Base-by-base conservation (phyloP, 306 rosid genomes). In the Ormosia semicastrata region DNA sequence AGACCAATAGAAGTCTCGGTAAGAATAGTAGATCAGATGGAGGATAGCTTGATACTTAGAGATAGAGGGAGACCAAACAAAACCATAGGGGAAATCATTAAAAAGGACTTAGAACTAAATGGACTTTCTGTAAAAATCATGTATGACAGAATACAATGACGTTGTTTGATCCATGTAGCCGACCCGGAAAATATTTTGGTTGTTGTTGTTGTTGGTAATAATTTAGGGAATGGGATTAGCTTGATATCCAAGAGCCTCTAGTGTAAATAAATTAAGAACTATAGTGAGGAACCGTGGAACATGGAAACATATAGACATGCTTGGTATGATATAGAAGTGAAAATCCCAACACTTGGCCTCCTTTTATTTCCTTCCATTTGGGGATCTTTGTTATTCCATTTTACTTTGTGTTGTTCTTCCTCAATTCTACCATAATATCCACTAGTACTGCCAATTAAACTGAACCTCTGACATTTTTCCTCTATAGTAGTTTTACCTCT, bases 301-400 rank as follows among this genome's bases (percentile, higher is more conserved):
- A 34, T 18, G 46, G 78, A 60, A 53, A 54, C 41, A 8, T 7
- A 44, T 54, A 33, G 52, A 43, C 47, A 14, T 58, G 56, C 7
- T 72, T 84, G 46, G 10, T 46, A 57, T 78, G 41, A 57, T 66
- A 53, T 83, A 17, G 30, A 71, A 8, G 15, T 29, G n/a, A 41
- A 32, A 43, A 12, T 46, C 7, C 18, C 33, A 7, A 64, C 43
- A 30, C 29, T 17, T 24, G 63, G 67, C 39, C 63, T 53, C 68
- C 44, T 30, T 78, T 39, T 52, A 15, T 77, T 71, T 40, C 10
- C 71, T 3, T 65, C 39, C 18, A 24, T 72, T 71, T 43, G 7
- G 49, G 57, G 41, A 72, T 50, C 13, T 40, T 37, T 73, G 30
- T 44, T 15, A 24, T 47, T 59, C 9, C 66, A 77, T 44, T 71